These are phyloP conservation scores for Curvularia eragrostidis DNA, from an alignment of 2,329 filamentous ascomycete genomes.

Conservation along the genomic window DNA sequence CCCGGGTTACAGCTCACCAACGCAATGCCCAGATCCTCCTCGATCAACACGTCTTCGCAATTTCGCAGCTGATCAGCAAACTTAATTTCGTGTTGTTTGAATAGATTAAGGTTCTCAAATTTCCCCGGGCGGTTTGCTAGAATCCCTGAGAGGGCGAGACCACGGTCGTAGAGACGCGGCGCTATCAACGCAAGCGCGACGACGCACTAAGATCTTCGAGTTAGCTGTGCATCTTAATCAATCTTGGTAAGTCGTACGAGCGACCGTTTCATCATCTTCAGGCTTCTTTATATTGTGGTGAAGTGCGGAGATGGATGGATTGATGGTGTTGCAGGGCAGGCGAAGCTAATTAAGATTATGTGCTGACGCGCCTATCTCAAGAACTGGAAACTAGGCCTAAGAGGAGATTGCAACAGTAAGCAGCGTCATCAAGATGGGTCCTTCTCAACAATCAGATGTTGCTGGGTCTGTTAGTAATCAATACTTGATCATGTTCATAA, in stretches of 20 bases:
- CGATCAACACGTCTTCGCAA: slow-evolving; percentile 54
- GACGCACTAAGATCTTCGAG: slow-evolving; percentile 13
- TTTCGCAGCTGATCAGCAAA: slow-evolving; percentile 50
- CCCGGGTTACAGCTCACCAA: slow-evolving; percentile 54
- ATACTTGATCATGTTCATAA: not conserved
- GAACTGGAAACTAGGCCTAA: not conserved
- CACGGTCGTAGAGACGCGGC: slow-evolving; percentile 42
- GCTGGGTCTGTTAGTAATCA: not conserved
- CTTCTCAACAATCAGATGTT: not conserved
- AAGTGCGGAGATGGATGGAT: not conserved
- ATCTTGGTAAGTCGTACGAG: slow-evolving; percentile 2
- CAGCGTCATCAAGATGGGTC: not conserved
- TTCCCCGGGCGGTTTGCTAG: slow-evolving; percentile 31
- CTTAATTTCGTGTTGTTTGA: slow-evolving; percentile 41
- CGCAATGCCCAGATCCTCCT: slow-evolving; percentile 46
- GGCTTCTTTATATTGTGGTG: not conserved
- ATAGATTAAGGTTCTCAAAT: slow-evolving; percentile 28
- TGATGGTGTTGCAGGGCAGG: not conserved
- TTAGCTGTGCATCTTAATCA: not conserved
- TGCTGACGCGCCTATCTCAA: not conserved
- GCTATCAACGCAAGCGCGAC: slow-evolving; percentile 21
- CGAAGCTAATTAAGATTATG: not conserved
- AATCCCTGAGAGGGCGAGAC: slow-evolving; percentile 25
- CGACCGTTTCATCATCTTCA: slow-evolving; percentile 6
- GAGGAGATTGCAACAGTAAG: not conserved